These are phyloP conservation scores for Apiotrichum veenhuisii DNA, from an alignment of 1,284 basidiomycete species.

Conservation along the genomic window DNA sequence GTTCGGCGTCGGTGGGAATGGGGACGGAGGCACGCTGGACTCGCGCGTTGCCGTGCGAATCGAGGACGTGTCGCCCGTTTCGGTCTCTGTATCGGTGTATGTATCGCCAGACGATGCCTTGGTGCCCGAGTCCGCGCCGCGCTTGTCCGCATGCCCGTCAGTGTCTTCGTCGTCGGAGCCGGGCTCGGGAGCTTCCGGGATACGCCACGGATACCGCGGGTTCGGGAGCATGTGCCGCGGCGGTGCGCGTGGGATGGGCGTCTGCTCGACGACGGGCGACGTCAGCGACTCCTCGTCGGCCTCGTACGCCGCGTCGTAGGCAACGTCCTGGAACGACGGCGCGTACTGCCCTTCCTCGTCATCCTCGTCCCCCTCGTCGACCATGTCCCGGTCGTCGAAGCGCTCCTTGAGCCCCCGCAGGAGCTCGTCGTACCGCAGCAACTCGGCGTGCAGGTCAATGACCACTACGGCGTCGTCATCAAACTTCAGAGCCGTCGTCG, in stretches of 20 bases:
- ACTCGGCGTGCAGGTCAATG: slow-evolving; percentile 2
- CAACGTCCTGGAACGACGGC: not conserved
- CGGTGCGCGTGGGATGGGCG: not conserved
- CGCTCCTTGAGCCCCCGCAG: not conserved
- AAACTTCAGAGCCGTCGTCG: not conserved
- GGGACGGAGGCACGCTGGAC: not conserved
- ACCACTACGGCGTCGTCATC: slow-evolving; percentile 2
- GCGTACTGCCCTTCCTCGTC: not conserved
- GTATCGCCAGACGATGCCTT: too few species aligned
- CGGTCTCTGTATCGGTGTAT: not conserved
- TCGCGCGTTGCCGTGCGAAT: not conserved
- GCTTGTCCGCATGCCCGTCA: not conserved
- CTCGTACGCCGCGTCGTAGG: not conserved
- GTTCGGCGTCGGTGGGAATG: not conserved
- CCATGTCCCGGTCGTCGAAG: not conserved
- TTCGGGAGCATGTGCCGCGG: not conserved
- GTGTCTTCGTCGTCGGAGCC: not conserved
- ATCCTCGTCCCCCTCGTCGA: not conserved
- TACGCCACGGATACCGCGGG: not conserved
- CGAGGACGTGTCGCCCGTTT: not conserved
- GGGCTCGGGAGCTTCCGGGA: not conserved
- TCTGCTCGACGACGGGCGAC: not conserved
- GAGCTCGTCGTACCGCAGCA: slow-evolving; percentile 1
- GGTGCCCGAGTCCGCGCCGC: not conserved
- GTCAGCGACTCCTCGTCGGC: slow-evolving; percentile 1